Evolutionary conservation across 2,329 filamentous ascomycete species (phyloP).

Genomic region (Daldinia eschscholtzii): DNA sequence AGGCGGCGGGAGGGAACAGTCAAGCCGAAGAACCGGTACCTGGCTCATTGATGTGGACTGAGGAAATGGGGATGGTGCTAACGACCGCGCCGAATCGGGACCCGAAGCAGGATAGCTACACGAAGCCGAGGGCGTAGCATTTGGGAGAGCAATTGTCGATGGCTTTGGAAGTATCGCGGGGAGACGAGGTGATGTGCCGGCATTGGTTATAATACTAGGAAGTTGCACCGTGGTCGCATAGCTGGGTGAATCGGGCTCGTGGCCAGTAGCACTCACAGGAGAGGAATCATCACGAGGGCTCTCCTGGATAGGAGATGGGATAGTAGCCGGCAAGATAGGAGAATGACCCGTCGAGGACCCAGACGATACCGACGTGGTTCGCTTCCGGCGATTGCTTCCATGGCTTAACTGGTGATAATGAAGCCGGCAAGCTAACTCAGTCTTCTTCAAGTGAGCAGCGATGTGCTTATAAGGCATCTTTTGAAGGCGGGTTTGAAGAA

Average conservation of each 20-base stretch:
- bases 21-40: constrained; percentile 67
- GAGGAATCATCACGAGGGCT: constrained; percentile 63
- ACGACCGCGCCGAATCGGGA: constrained; percentile 58
- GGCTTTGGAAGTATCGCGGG: constrained; percentile 77
- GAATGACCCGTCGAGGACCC: constrained; percentile 70
- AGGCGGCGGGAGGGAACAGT: constrained; percentile 65
- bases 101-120: constrained; percentile 58
- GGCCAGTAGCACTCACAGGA: constrained; percentile 59
- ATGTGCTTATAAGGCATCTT: constrained; percentile 96
- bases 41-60: constrained; percentile 57
- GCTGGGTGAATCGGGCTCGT: constrained; percentile 60
- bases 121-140: constrained; percentile 53
- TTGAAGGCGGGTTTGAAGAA: constrained; percentile 84
- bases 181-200: constrained; percentile 63
- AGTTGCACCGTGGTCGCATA: constrained; percentile 62
- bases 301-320: constrained; percentile 66
- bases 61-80: constrained; percentile 61
- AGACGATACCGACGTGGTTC: constrained; percentile 77
- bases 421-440: constrained; percentile 86
- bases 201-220: constrained; percentile 65
- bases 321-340: constrained; percentile 61
- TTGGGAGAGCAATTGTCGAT: constrained; percentile 61
- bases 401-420: constrained; percentile 90
- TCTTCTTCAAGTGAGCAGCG: constrained; percentile 86
- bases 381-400: constrained; percentile 83